A percentile compares a stretch with the other conserved stretches of the same genome.
These are phyloP conservation scores for Saccharum spontaneum DNA, from an alignment of 176 grass and related monocot species.

Conservation along the genomic window DNA sequence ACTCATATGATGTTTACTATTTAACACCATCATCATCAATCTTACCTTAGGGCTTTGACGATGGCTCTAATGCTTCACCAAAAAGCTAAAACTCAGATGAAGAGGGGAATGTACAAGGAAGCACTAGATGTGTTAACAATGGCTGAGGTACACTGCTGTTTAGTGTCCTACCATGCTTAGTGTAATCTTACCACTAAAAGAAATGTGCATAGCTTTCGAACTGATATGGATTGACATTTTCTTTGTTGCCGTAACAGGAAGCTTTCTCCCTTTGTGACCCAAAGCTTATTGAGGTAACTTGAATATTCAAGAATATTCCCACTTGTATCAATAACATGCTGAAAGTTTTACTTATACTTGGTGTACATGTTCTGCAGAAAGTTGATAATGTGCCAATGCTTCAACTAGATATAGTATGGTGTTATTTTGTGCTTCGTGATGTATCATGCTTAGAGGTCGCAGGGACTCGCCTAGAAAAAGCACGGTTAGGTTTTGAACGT, in stretches of 20 bases:
- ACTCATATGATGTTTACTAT: not conserved
- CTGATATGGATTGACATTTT: not conserved
- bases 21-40: slow-evolving; percentile 11
- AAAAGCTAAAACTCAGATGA: slow-evolving; percentile 82
- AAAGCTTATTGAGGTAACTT: slow-evolving; percentile 80
- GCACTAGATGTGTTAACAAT: slow-evolving; percentile 83
- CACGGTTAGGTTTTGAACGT: slow-evolving; percentile 69
- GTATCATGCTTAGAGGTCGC: slow-evolving; percentile 73
- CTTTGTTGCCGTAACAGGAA: slow-evolving; percentile 55
- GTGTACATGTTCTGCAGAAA: slow-evolving; percentile 49
- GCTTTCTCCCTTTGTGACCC: slow-evolving; percentile 88
- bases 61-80: slow-evolving; percentile 93
- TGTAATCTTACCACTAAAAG: not conserved
- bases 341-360: slow-evolving; percentile 32
- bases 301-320: slow-evolving; percentile 27
- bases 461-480: slow-evolving; percentile 61
- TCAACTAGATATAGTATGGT: slow-evolving; percentile 97
- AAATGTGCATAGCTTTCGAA: not conserved
- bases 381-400: slow-evolving; percentile 97
- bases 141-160: slow-evolving; percentile 63
- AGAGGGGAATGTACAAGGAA: slow-evolving; percentile 60
- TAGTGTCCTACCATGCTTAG: slow-evolving; percentile 10
- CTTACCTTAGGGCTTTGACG: slow-evolving; percentile 65
- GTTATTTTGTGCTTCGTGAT: slow-evolving; percentile 88
- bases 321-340: slow-evolving; percentile 19